Evolutionary conservation across 2,329 filamentous ascomycete species (phyloP).

Genomic region (Calonectria leucothoes): DNA sequence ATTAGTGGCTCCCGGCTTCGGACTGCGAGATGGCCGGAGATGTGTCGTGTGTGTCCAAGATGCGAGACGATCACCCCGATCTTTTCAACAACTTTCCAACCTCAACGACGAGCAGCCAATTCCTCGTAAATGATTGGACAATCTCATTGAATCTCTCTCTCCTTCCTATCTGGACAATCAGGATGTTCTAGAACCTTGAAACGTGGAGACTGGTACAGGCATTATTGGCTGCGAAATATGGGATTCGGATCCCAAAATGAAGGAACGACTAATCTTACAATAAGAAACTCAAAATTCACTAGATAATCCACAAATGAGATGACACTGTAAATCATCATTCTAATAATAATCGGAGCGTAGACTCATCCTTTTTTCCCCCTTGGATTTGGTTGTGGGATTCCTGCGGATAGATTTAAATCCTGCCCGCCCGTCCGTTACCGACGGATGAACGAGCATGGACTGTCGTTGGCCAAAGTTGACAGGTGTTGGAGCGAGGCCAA

Average conservation of each 20-base stretch:
- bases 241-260: constrained; percentile 8
- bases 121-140: neutral
- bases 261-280: neutral
- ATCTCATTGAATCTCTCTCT: neutral
- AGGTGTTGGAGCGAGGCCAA: neutral
- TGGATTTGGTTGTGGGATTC: neutral
- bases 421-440: neutral
- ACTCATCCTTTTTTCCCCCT: neutral
- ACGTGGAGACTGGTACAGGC: constrained; percentile 10
- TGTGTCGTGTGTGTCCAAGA: neutral
- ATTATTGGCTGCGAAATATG: constrained; percentile 20
- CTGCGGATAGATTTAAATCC: neutral
- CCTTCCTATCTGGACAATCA: neutral
- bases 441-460: neutral
- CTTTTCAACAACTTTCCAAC: neutral
- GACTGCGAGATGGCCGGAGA: constrained; percentile 4
- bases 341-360: neutral
- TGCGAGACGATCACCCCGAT: neutral
- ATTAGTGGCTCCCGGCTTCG: constrained; percentile 38
- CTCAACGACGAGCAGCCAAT: neutral
- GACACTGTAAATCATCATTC: neutral
- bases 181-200: neutral
- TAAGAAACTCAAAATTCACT: neutral
- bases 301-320: neutral
- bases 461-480: neutral